These are phyloP conservation scores for Mycena galopus DNA, from an alignment of 768 basidiomycete genomes.

Conservation along the genomic window DNA sequence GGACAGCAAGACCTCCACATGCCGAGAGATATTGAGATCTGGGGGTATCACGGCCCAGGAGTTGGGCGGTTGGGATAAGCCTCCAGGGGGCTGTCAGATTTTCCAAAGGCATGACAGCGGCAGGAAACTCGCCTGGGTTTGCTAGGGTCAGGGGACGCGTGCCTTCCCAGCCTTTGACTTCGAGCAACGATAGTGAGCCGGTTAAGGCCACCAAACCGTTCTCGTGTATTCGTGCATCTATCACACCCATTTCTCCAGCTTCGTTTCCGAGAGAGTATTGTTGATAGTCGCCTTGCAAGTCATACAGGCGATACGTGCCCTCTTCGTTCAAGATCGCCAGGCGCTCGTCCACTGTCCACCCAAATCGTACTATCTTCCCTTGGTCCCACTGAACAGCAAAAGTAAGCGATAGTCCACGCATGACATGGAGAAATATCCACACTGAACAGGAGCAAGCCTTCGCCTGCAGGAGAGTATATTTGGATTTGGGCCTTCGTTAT, in stretches of 20 bases:
- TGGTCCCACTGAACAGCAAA: slow-evolving; percentile 85
- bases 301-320: slow-evolving; percentile 91
- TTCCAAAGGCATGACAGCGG: neutral
- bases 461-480: slow-evolving; percentile 89
- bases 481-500: slow-evolving; percentile 87
- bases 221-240: slow-evolving; percentile 89
- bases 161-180: slow-evolving; percentile 93
- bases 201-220: slow-evolving; percentile 90
- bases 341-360: slow-evolving; percentile 87
- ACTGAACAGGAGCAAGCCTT: slow-evolving; percentile 74
- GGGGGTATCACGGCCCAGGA: slow-evolving; percentile 94
- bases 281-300: slow-evolving; percentile 86
- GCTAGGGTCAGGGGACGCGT: slow-evolving; percentile 79
- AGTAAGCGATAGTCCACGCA: slow-evolving; percentile 28
- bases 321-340: slow-evolving; percentile 92
- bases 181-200: slow-evolving; percentile 78
- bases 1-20: slow-evolving; percentile 90
- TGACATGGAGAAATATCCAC: slow-evolving; percentile 63
- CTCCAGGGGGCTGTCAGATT: slow-evolving; percentile 51
- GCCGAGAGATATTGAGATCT: slow-evolving; percentile 88
- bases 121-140: slow-evolving; percentile 70
- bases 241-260: slow-evolving; percentile 83
- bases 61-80: slow-evolving; percentile 81
- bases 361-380: slow-evolving; percentile 83
- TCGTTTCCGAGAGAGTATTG: slow-evolving; percentile 90